These are phyloP conservation scores for Metschnikowia corniflorae DNA, from an alignment of 805 yeast genomes.

Conservation along the genomic window DNA sequence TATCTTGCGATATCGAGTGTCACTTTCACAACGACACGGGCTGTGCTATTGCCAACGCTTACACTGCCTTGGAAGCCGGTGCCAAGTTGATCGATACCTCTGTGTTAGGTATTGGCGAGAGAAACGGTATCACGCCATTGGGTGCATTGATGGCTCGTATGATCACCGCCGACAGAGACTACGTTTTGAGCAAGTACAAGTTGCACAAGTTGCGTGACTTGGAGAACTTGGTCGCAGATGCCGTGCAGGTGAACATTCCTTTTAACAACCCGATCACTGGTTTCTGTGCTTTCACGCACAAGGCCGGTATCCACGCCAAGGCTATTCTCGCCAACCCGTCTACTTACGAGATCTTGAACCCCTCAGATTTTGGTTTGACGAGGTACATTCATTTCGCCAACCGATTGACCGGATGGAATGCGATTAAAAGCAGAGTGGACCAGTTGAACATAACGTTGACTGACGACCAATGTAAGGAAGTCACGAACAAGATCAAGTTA, in stretches of 20 bases:
- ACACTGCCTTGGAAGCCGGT: constrained; percentile 61
- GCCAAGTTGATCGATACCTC: constrained; percentile 57
- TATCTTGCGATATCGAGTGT: constrained; percentile 56
- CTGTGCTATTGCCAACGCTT: constrained; percentile 61
- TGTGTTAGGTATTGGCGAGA: constrained; percentile 60
- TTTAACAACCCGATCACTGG: constrained; percentile 64
- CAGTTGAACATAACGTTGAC: constrained; percentile 53
- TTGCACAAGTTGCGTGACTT: constrained; percentile 53
- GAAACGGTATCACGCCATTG: constrained; percentile 60
- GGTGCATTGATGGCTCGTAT: constrained; percentile 63
- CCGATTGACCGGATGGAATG: constrained; percentile 62
- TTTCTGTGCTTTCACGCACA: constrained; percentile 62
- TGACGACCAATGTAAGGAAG: constrained; percentile 56
- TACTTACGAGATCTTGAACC: constrained; percentile 58
- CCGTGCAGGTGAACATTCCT: constrained; percentile 56
- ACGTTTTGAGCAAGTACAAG: constrained; percentile 55
- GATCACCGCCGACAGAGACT: constrained; percentile 59
- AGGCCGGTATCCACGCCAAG: constrained; percentile 63
- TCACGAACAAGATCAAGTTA: constrained; percentile 50
- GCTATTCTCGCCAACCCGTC: constrained; percentile 62
- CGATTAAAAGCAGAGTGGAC: constrained; percentile 58
- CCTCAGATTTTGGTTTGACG: constrained; percentile 57
- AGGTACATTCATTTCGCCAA: constrained; percentile 60
- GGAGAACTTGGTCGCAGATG: constrained; percentile 57
- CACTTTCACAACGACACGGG: constrained; percentile 65